Conservation (phyloP, 805 yeast genomes). For the Candida yuanshanica region DNA sequence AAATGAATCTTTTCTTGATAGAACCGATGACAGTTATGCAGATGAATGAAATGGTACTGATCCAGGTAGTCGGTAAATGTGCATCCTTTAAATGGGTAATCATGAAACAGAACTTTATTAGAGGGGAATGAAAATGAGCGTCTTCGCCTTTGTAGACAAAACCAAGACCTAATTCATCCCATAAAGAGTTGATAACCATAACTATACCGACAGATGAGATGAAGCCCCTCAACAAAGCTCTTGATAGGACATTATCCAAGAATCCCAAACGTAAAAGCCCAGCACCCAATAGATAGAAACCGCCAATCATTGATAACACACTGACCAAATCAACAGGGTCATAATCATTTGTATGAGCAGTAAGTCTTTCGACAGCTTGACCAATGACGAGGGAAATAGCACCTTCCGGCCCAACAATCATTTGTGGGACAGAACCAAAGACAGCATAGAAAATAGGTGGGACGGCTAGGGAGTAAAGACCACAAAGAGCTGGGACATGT, state of each 20-base stretch:
- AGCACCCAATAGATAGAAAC: constrained; percentile 61
- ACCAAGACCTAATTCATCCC: constrained; percentile 67
- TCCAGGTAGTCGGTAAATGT: constrained; percentile 55
- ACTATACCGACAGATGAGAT: constrained; percentile 81
- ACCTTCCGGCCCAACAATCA: constrained; percentile 91
- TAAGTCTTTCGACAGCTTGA: constrained; percentile 59
- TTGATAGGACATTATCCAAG: constrained; percentile 71
- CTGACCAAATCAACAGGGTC: constrained; percentile 54
- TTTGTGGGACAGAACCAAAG: constrained; percentile 80
- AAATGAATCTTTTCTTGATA: constrained; percentile 32
- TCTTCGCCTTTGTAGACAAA: constrained; percentile 39
- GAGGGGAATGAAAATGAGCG: constrained; percentile 61
- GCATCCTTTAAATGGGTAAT: constrained; percentile 38
- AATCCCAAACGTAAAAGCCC: constrained; percentile 86
- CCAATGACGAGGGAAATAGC: constrained; percentile 82
- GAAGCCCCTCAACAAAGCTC: constrained; percentile 75
- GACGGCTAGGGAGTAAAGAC: constrained; percentile 67
- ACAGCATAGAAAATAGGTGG: constrained; percentile 76
- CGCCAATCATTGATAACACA: constrained; percentile 69
- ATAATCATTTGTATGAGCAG: constrained; percentile 36
- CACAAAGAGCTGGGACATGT: constrained; percentile 75
- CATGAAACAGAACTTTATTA: constrained; percentile 60
- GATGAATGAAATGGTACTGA: constrained; percentile 50
- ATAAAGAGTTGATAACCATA: constrained; percentile 71
- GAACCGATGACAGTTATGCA: constrained; percentile 38